Percentiles rank a stretch among this genome's conserved stretches.
These are phyloP conservation scores for Ceratocystis lukuohia DNA, from an alignment of 2,329 filamentous ascomycete genomes.

Conservation along the genomic window DNA sequence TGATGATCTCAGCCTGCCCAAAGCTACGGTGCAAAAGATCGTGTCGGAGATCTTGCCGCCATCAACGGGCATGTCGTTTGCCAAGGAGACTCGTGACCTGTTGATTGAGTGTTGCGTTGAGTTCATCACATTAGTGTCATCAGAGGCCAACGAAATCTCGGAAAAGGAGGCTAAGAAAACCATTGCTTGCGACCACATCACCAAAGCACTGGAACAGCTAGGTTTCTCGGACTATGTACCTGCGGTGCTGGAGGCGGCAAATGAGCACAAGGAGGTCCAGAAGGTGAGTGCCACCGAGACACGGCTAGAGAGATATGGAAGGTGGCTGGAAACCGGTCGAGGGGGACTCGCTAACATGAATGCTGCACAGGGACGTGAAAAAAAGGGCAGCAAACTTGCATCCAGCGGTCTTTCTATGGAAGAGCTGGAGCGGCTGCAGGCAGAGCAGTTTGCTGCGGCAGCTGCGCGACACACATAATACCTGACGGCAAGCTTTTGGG, in stretches of 20 bases:
- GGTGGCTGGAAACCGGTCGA: no score
- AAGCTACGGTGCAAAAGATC: slow-evolving; percentile 67
- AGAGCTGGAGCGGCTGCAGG: slow-evolving; percentile 75
- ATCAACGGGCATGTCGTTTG: slow-evolving; percentile 65
- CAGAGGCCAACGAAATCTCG: slow-evolving; percentile 95
- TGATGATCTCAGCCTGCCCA: slow-evolving; percentile 51
- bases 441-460: slow-evolving; percentile 79
- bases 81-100: slow-evolving; percentile 87
- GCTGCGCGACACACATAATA: slow-evolving; percentile 20
- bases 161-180: slow-evolving; percentile 99
- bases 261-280: slow-evolving; percentile 82
- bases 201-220: slow-evolving; percentile 80
- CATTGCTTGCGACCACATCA: slow-evolving; percentile 95
- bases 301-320: background rate
- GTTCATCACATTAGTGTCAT: slow-evolving; percentile 97
- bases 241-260: slow-evolving; percentile 72
- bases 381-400: slow-evolving; percentile 94
- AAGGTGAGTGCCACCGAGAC: slow-evolving; percentile 47
- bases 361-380: slow-evolving; percentile 71
- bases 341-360: slow-evolving; percentile 28
- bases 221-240: slow-evolving; percentile 88
- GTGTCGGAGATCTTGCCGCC: slow-evolving; percentile 83
- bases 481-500: background rate
- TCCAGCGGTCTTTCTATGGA: slow-evolving; percentile 86
- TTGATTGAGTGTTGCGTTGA: slow-evolving; percentile 98